phyloP scores from a whole-genome alignment of 176 grass and related monocot species.

The Alloteropsis semialata region DNA sequence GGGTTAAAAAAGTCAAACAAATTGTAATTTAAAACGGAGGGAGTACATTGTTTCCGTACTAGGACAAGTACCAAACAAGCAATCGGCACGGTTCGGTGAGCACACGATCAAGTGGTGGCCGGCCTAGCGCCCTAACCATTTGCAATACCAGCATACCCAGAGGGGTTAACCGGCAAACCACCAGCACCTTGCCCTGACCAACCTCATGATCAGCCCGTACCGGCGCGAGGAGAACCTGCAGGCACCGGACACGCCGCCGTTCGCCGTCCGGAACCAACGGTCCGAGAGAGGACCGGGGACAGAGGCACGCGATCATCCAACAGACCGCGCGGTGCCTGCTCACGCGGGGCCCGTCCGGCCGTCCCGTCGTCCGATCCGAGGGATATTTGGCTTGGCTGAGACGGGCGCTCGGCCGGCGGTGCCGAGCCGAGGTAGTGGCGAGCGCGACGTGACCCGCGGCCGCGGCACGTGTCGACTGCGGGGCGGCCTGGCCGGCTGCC shows the following conservation, averaged over 20 bases:
- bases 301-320: background rate
- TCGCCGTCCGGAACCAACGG: background rate
- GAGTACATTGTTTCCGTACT: no score
- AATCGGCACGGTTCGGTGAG: no score
- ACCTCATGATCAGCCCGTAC: background rate
- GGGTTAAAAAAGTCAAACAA: no score
- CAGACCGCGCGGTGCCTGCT: background rate
- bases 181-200: background rate
- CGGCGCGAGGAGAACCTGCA: background rate
- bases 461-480: background rate
- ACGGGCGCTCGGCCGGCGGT: background rate
- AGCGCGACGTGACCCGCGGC: background rate
- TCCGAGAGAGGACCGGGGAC: no score
- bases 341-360: background rate
- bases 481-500: no score
- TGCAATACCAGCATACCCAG: background rate
- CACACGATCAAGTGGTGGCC: background rate
- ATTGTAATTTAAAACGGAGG: no score
- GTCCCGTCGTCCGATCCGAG: background rate
- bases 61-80: no score
- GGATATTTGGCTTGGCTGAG: background rate
- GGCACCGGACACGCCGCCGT: background rate
- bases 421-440: no score
- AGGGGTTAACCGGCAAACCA: background rate
- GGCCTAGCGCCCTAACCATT: background rate